Evolutionary conservation across 257 asterid genomes (phyloP).

Genomic region (Verbena officinalis): DNA sequence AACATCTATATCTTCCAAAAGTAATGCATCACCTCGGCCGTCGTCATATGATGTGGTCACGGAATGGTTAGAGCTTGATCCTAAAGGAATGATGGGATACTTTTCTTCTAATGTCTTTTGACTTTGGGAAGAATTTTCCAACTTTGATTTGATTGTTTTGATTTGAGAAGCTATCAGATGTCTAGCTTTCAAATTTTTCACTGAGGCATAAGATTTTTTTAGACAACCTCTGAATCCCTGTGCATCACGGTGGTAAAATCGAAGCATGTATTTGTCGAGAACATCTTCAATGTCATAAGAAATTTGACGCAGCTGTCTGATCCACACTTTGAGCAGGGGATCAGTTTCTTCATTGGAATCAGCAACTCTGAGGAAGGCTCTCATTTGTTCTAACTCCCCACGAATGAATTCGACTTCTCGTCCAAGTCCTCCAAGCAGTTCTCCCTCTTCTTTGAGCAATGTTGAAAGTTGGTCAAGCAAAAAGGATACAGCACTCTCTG

Average conservation of each 20-base stretch:
- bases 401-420: constrained; percentile 20
- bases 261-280: constrained; percentile 39
- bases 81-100: background rate
- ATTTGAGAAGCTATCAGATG: constrained; percentile 33
- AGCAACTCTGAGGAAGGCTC: constrained; percentile 38
- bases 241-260: background rate
- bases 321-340: constrained; percentile 36
- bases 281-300: constrained; percentile 41
- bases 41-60: constrained; percentile 16
- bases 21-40: constrained; percentile 23
- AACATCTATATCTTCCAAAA: background rate
- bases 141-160: constrained; percentile 21
- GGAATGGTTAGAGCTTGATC: background rate
- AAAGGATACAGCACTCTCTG: constrained; percentile 30
- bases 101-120: constrained; percentile 9
- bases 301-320: constrained; percentile 37
- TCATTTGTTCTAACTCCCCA: constrained; percentile 32
- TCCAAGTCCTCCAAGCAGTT: constrained; percentile 18
- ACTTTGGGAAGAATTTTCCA: constrained; percentile 15
- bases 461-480: constrained; percentile 26
- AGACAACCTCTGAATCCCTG: constrained; percentile 19
- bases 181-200: constrained; percentile 22
- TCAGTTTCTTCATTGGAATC: constrained; percentile 39
- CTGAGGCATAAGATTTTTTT: background rate
- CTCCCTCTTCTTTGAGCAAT: constrained; percentile 20